phyloP scores from a whole-genome alignment of 2,329 filamentous ascomycete genomes.

The Furcasterigmium furcatum region DNA sequence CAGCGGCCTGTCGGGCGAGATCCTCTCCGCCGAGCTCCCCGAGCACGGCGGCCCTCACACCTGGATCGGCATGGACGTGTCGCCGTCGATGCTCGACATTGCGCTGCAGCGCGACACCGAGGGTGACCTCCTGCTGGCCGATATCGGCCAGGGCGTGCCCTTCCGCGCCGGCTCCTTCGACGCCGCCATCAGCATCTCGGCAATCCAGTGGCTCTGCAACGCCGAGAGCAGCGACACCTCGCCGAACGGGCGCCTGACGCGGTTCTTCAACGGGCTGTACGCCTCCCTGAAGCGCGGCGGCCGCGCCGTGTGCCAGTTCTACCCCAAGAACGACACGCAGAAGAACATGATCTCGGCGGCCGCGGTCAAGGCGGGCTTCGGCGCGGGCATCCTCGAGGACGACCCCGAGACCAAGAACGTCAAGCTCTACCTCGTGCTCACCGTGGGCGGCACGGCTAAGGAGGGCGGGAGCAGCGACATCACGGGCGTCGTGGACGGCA shows the following conservation, averaged over 20 bases:
- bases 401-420: constrained; percentile 94
- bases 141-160: constrained; percentile 93
- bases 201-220: constrained; percentile 98
- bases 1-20: constrained; percentile 90
- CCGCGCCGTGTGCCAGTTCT: constrained; percentile 93
- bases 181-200: constrained; percentile 89
- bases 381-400: constrained; percentile 91
- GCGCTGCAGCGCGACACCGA: constrained; percentile 89
- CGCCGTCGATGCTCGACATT: constrained; percentile 92
- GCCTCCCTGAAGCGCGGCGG: constrained; percentile 79
- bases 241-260: constrained; percentile 69
- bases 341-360: constrained; percentile 88
- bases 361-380: constrained; percentile 91
- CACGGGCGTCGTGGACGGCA: constrained; percentile 81
- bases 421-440: constrained; percentile 94
- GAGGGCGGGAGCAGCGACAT: constrained; percentile 69
- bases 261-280: constrained; percentile 94
- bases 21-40: constrained; percentile 69
- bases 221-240: constrained; percentile 85
- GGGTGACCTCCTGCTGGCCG: constrained; percentile 88
- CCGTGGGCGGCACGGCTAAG: constrained; percentile 64
- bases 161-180: constrained; percentile 93
- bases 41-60: constrained; percentile 81
- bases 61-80: constrained; percentile 98
- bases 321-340: constrained; percentile 92